Conservation (phyloP, 805 yeast genomes). For the Candida dendrica region DNA sequence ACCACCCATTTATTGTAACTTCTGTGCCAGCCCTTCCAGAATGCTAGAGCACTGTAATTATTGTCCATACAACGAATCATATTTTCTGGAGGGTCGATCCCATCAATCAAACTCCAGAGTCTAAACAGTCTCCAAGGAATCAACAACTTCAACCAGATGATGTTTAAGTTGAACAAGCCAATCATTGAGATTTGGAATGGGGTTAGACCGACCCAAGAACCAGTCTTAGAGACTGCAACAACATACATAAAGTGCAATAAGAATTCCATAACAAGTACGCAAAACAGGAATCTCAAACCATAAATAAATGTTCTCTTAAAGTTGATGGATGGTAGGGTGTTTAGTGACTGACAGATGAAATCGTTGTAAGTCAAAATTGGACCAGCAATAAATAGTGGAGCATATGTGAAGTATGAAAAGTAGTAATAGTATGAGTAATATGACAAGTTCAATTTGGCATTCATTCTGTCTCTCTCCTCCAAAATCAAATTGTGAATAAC, state of each 20-base stretch:
- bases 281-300: slow-evolving; percentile 60
- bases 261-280: slow-evolving; percentile 84
- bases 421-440: slow-evolving; percentile 64
- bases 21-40: slow-evolving; percentile 99
- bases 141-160: slow-evolving; percentile 87
- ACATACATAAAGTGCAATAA: slow-evolving; percentile 84
- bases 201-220: slow-evolving; percentile 84
- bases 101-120: slow-evolving; percentile 87
- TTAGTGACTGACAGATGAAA: slow-evolving; percentile 64
- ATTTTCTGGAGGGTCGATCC: slow-evolving; percentile 94
- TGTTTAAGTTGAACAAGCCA: slow-evolving; percentile 81
- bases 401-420: slow-evolving; percentile 69
- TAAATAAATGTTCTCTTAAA: slow-evolving; percentile 48
- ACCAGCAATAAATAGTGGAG: slow-evolving; percentile 92
- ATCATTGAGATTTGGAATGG: slow-evolving; percentile 95
- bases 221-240: slow-evolving; percentile 83
- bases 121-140: slow-evolving; percentile 96
- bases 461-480: slow-evolving; percentile 59
- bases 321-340: slow-evolving; percentile 54
- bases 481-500: slow-evolving; percentile 14
- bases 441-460: slow-evolving; percentile 49
- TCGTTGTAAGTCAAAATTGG: slow-evolving; percentile 93
- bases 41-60: slow-evolving; percentile 87
- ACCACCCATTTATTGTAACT: slow-evolving; percentile 87
- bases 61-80: slow-evolving; percentile 95